A percentile compares a stretch with the other conserved stretches of the same genome.
Evolutionary conservation across 306 rosid species (phyloP).

Genomic region (Geum urbanum): DNA sequence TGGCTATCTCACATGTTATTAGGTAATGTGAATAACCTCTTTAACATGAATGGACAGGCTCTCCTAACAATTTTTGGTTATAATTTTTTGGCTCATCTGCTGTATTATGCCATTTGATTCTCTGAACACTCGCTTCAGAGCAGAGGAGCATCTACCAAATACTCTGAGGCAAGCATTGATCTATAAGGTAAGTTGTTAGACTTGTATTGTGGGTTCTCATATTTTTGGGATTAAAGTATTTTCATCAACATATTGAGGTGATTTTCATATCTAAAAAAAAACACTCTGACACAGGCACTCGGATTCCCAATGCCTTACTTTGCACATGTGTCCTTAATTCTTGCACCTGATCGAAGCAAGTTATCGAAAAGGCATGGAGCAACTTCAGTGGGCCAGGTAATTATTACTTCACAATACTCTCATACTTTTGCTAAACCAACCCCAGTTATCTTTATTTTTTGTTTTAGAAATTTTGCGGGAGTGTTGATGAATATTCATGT

Average conservation of each 20-base stretch:
- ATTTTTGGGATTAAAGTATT: not conserved
- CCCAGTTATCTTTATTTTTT: not conserved
- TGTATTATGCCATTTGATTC: not conserved
- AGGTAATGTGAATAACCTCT: conserved; percentile 43
- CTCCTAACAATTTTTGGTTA: conserved; percentile 5
- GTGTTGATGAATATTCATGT: not conserved
- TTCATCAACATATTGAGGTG: not conserved
- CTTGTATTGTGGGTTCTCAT: not conserved
- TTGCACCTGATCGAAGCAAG: conserved; percentile 95
- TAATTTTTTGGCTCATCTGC: not conserved
- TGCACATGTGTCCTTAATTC: conserved; percentile 90
- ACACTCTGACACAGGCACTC: conserved; percentile 10
- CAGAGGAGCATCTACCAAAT: conserved; percentile 27
- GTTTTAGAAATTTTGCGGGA: not conserved
- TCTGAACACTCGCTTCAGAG: conserved; percentile 13
- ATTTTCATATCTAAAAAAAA: not conserved
- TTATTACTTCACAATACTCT: not conserved
- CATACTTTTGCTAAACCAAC: conserved; percentile 7
- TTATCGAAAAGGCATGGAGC: conserved; percentile 98
- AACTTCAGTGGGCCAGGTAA: conserved; percentile 58
- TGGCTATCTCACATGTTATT: conserved; percentile 97
- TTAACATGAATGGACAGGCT: conserved; percentile 3
- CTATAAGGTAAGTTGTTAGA: conserved; percentile 60
- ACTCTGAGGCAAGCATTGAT: conserved; percentile 52
- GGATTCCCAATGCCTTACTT: conserved; percentile 18